These are phyloP conservation scores for Lasiosphaeria hispida DNA, from an alignment of 495 filamentous ascomycete genomes.

Conservation along the genomic window DNA sequence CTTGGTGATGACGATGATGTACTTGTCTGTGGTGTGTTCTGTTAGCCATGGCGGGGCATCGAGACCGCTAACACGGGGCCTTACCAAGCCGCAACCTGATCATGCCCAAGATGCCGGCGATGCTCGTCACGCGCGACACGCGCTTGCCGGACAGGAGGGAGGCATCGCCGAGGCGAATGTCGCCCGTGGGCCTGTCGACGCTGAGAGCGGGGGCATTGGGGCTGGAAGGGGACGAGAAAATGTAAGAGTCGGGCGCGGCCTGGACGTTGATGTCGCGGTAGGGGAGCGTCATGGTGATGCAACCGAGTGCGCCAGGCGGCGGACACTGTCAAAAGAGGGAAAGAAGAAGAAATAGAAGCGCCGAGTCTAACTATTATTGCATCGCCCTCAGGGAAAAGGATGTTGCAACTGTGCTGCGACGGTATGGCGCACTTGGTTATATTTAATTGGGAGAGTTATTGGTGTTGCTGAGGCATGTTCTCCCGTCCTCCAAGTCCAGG, in stretches of 20 bases:
- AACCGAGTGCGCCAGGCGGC: background rate
- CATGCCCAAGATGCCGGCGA: constrained; percentile 90
- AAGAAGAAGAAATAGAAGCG: background rate
- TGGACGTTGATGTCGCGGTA: constrained; percentile 97
- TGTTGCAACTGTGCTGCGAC: too few species aligned
- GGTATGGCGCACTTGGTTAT: too few species aligned
- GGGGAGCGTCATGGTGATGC: constrained; percentile 59
- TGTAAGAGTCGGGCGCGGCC: constrained; percentile 85
- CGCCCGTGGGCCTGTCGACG: constrained; percentile 89
- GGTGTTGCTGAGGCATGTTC: too few species aligned
- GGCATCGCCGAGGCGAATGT: constrained; percentile 79
- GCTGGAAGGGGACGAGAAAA: constrained; percentile 92
- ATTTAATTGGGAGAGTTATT: too few species aligned
- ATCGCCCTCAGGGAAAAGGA: too few species aligned
- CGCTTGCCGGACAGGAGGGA: constrained; percentile 71
- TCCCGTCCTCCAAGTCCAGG: too few species aligned
- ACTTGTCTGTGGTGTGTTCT: constrained; percentile 66
- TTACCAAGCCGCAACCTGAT: constrained; percentile 86
- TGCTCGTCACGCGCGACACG: constrained; percentile 70
- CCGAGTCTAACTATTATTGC: too few species aligned
- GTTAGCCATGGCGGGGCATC: constrained; percentile 15
- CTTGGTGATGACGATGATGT: constrained; percentile 94
- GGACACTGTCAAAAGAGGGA: background rate
- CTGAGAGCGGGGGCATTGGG: constrained; percentile 83
- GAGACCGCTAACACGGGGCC: constrained; percentile 3